Percentiles rank a stretch among this genome's conserved stretches.
Conservation (phyloP, 805 yeast genomes). For the Saturnispora silvae region DNA sequence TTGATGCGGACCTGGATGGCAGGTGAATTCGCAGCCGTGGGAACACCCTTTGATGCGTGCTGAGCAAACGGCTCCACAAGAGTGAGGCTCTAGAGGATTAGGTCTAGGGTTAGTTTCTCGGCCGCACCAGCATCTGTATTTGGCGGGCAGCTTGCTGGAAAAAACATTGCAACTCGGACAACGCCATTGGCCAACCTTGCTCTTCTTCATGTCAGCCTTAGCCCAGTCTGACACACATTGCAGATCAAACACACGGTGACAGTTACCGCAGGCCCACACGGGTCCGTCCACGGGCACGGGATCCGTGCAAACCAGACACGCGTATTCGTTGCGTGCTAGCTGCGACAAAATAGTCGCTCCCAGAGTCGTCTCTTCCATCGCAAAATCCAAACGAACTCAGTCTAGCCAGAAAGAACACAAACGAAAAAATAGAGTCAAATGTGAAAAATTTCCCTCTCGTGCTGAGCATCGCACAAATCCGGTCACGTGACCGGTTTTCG, state of each 20-base stretch:
- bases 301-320: conserved; percentile 81
- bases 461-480: too few relatives aligned
- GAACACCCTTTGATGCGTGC: conserved; percentile 36
- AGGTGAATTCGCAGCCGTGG: conserved; percentile 63
- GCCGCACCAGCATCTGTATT: conserved; percentile 83
- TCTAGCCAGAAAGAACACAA: too few relatives aligned
- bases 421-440: too few relatives aligned
- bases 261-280: conserved; percentile 70
- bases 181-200: conserved; percentile 43
- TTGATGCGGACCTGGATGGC: conserved; percentile 89
- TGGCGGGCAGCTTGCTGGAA: conserved; percentile 37
- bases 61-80: conserved; percentile 81
- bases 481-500: too few relatives aligned
- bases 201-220: conserved; percentile 34
- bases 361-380: neutral
- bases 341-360: conserved; percentile 32
- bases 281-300: conserved; percentile 57
- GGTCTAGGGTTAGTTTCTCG: conserved; percentile 55
- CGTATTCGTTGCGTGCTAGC: conserved; percentile 33
- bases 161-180: conserved; percentile 73
- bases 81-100: conserved; percentile 58
- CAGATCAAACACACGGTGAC: conserved; percentile 78
- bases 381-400: neutral
- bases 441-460: too few relatives aligned
- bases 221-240: conserved; percentile 88